phyloP scores from a whole-genome alignment of 495 filamentous ascomycete species.

The Staphylotrichum longicolle region DNA sequence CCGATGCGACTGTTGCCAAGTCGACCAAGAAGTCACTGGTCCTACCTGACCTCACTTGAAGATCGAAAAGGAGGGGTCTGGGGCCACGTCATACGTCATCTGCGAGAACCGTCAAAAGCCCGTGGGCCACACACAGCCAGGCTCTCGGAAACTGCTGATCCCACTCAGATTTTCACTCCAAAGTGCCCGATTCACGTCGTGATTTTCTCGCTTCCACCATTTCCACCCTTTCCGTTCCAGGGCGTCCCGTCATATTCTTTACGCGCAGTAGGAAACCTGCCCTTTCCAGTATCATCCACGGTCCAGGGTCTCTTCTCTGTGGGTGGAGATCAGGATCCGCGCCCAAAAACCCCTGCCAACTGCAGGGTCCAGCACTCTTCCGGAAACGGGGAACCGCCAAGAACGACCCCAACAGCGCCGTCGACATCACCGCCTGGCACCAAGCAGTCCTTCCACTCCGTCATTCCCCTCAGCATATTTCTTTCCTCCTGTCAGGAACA shows the following conservation, averaged over 20 bases:
- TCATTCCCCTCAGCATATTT: not conserved
- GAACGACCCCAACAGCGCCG: conserved; percentile 13
- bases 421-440: conserved; percentile 3
- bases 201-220: too few relatives aligned
- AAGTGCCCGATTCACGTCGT: too few relatives aligned
- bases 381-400: conserved; percentile 15
- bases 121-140: not conserved
- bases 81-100: conserved; percentile 20
- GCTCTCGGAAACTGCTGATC: not conserved
- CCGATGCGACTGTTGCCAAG: not conserved
- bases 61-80: not conserved
- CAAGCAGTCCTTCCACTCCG: not conserved
- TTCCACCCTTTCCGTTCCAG: too few relatives aligned
- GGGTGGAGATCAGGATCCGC: conserved; percentile 4
- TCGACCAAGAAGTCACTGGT: not conserved
- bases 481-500: too few relatives aligned
- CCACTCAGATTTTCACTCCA: not conserved
- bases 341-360: not conserved
- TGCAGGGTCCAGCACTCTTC: not conserved
- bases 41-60: not conserved
- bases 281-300: too few relatives aligned
- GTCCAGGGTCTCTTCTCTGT: too few relatives aligned
- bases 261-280: too few relatives aligned
- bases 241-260: too few relatives aligned
- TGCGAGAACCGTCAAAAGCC: not conserved